Evolutionary conservation across 768 basidiomycete species (phyloP).

Genomic region (Tricholoma bakamatsutake): DNA sequence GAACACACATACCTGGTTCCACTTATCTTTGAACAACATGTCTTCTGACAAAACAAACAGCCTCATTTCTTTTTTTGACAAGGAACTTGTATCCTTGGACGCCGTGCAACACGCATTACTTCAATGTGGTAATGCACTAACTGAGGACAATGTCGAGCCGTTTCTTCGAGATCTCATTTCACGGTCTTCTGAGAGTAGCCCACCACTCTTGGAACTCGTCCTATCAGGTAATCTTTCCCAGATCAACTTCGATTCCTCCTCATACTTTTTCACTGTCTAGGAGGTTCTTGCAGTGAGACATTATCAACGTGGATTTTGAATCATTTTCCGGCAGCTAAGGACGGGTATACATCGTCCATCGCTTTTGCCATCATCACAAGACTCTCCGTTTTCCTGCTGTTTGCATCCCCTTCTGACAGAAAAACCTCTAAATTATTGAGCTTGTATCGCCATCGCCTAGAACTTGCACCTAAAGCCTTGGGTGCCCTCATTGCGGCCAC

Average conservation of each 20-base stretch:
- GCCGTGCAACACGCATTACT: background rate
- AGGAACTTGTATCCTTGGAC: background rate
- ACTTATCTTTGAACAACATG: background rate
- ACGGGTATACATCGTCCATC: slow-evolving; percentile 16
- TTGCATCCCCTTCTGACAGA: slow-evolving; percentile 14
- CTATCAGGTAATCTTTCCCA: slow-evolving; percentile 18
- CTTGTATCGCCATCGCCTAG: slow-evolving; percentile 16
- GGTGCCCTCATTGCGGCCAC: slow-evolving; percentile 11
- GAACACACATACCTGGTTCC: background rate
- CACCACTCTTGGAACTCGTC: slow-evolving; percentile 16
- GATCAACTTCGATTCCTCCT: background rate
- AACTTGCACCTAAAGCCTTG: slow-evolving; percentile 19
- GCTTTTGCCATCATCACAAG: slow-evolving; percentile 16
- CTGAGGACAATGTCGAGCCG: background rate
- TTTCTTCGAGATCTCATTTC: background rate
- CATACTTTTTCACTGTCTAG: slow-evolving; percentile 9
- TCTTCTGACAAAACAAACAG: background rate
- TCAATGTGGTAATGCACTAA: background rate
- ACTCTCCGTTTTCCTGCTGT: slow-evolving; percentile 20
- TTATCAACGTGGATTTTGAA: background rate
- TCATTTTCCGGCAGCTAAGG: slow-evolving; percentile 3
- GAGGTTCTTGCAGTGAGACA: slow-evolving; percentile 5
- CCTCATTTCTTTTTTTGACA: background rate
- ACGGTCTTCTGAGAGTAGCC: background rate
- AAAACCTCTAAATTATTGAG: slow-evolving; percentile 10